phyloP scores from a whole-genome alignment of 2,329 filamentous ascomycete genomes.

The Calcarisporium arbuscula region DNA sequence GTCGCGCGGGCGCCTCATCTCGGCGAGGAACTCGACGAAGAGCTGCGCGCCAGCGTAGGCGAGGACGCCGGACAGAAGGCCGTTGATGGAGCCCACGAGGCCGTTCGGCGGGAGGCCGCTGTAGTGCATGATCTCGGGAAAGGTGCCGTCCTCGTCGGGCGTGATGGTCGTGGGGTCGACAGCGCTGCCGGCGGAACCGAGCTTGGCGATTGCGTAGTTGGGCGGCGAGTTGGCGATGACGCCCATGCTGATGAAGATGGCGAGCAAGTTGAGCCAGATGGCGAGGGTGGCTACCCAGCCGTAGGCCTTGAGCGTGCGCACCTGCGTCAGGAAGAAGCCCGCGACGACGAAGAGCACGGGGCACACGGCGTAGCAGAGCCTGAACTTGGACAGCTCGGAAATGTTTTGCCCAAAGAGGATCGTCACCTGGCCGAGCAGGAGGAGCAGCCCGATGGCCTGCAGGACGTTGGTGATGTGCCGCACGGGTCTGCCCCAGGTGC shows the following conservation, averaged over 20 bases:
- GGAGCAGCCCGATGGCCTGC: constrained; percentile 40
- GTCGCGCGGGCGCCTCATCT: constrained; percentile 38
- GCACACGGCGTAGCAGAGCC: constrained; percentile 47
- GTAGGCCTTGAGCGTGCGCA: constrained; percentile 47
- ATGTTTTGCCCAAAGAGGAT: constrained; percentile 48
- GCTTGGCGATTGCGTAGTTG: constrained; percentile 25
- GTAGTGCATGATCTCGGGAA: constrained; percentile 34
- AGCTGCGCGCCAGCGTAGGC: constrained; percentile 54
- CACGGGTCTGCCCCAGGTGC: constrained; percentile 36
- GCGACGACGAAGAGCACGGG: constrained; percentile 41
- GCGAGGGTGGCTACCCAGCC: constrained; percentile 50
- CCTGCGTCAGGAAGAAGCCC: constrained; percentile 48
- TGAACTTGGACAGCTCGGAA: constrained; percentile 42
- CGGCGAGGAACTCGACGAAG: constrained; percentile 51
- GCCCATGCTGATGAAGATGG: constrained; percentile 51
- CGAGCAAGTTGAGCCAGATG: constrained; percentile 49
- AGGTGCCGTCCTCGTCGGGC: constrained; percentile 17
- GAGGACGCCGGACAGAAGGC: constrained; percentile 35
- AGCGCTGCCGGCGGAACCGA: constrained; percentile 19
- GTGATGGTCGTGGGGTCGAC: constrained; percentile 20
- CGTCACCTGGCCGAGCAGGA: constrained; percentile 46
- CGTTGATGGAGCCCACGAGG: constrained; percentile 25
- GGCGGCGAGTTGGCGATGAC: constrained; percentile 42
- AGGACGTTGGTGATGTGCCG: constrained; percentile 42
- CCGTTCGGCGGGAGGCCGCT: constrained; percentile 26